Evolutionary conservation across 225 moss, liverwort and hornwort genomes (phyloP).

Genomic region (Sphagnum contortum): DNA sequence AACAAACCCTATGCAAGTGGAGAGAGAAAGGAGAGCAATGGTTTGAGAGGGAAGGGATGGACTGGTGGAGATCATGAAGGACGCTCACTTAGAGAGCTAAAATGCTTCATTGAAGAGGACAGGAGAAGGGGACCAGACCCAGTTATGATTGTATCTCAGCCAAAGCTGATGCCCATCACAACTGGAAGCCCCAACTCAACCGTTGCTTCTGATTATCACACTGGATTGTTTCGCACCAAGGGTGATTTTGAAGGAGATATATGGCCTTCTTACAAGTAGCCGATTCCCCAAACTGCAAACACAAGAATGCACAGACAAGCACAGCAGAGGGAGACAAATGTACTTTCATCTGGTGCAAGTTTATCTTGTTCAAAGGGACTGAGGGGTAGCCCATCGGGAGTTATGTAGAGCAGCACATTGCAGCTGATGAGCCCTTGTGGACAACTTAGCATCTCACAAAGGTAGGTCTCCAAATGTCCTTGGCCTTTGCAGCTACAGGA

Average conservation of each 20-base stretch:
- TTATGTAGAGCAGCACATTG: too few species aligned
- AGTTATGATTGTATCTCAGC: slow-evolving; percentile 63
- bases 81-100: slow-evolving; percentile 63
- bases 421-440: too few species aligned
- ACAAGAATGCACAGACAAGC: too few species aligned
- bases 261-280: slow-evolving; percentile 39
- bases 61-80: slow-evolving; percentile 18
- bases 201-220: slow-evolving; percentile 22
- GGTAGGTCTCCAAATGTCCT: too few species aligned
- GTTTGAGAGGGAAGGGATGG: slow-evolving; percentile 32
- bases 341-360: too few species aligned
- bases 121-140: slow-evolving; percentile 64
- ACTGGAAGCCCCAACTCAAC: slow-evolving; percentile 29
- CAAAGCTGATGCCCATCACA: slow-evolving; percentile 56
- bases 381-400: too few species aligned
- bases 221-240: slow-evolving; percentile 15
- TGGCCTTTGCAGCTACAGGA: too few species aligned
- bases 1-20: slow-evolving; percentile 15
- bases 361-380: too few species aligned
- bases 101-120: slow-evolving; percentile 66
- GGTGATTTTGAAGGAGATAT: slow-evolving; percentile 21
- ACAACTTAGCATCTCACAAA: too few species aligned
- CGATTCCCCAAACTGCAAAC: slow-evolving; percentile 36
- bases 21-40: slow-evolving; percentile 30
- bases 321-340: too few species aligned